Conservation (phyloP, 2,329 filamentous ascomycete species). For the Fusarium euwallaceae region DNA sequence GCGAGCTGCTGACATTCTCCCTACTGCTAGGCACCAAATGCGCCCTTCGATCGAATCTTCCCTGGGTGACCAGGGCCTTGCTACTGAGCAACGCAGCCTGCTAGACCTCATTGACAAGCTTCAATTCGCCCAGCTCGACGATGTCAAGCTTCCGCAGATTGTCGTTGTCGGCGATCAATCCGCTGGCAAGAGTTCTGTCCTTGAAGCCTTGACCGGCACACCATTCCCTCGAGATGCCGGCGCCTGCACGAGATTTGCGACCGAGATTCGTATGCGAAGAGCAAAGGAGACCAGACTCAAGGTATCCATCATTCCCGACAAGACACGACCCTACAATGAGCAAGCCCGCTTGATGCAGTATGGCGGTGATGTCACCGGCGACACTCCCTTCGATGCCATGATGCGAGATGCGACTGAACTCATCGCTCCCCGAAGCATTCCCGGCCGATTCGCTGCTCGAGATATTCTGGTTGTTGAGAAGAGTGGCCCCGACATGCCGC, state of each 20-base stretch:
- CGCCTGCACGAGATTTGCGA: constrained; percentile 73
- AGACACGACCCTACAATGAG: constrained; percentile 60
- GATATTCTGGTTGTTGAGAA: constrained; percentile 72
- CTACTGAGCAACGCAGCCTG: constrained; percentile 67
- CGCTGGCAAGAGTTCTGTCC: constrained; percentile 73
- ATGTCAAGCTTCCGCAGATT: constrained; percentile 69
- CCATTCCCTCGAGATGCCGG: constrained; percentile 71
- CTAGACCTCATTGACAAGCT: constrained; percentile 70
- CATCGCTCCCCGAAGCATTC: constrained; percentile 64
- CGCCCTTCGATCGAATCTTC: constrained; percentile 61
- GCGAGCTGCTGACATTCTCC: constrained; percentile 42
- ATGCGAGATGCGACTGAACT: constrained; percentile 65
- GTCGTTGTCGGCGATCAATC: constrained; percentile 76
- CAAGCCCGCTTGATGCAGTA: constrained; percentile 62
- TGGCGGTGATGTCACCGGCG: constrained; percentile 60
- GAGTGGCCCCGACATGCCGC: constrained; percentile 68
- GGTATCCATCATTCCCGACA: constrained; percentile 69
- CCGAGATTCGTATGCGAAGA: constrained; percentile 68
- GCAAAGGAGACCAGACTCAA: constrained; percentile 59
- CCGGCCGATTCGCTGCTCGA: constrained; percentile 64
- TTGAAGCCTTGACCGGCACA: constrained; percentile 74
- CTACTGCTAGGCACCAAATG: constrained; percentile 49
- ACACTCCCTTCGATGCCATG: constrained; percentile 63
- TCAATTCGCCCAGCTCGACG: constrained; percentile 65
- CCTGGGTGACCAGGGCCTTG: constrained; percentile 63